phyloP scores from a whole-genome alignment of 2,329 filamentous ascomycete genomes.

The Colletotrichum nymphaeae region DNA sequence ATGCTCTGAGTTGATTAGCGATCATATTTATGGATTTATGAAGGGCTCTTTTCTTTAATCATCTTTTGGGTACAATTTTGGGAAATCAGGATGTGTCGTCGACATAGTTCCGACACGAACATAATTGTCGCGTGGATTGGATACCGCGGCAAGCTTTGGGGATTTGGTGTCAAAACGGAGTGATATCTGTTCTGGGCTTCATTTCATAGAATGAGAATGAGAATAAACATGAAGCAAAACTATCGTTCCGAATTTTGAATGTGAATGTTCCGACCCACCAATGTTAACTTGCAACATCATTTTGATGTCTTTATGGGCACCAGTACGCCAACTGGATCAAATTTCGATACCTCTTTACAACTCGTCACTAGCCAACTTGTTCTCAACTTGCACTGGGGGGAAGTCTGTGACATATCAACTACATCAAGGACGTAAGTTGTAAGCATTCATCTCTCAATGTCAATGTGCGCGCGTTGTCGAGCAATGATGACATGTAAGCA shows the following conservation, averaged over 20 bases:
- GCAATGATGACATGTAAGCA: no score
- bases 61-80: conserved; percentile 14
- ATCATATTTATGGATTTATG: conserved; percentile 16
- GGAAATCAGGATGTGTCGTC: conserved; percentile 29
- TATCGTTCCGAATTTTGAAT: background rate
- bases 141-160: conserved; percentile 1
- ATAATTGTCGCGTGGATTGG: conserved; percentile 3
- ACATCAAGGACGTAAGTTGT: no score
- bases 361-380: no score
- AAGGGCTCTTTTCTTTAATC: conserved; percentile 14
- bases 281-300: no score
- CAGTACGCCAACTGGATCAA: no score
- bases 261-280: background rate
- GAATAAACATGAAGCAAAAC: background rate
- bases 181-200: conserved; percentile 14
- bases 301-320: no score
- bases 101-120: conserved; percentile 26
- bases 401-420: no score
- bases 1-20: background rate
- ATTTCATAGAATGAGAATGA: conserved; percentile 29
- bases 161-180: conserved; percentile 14
- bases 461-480: no score
- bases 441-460: no score
- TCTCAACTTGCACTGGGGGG: no score
- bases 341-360: no score